Base-by-base conservation (phyloP, 257 asterid genomes). In the Sherardia arvensis region DNA sequence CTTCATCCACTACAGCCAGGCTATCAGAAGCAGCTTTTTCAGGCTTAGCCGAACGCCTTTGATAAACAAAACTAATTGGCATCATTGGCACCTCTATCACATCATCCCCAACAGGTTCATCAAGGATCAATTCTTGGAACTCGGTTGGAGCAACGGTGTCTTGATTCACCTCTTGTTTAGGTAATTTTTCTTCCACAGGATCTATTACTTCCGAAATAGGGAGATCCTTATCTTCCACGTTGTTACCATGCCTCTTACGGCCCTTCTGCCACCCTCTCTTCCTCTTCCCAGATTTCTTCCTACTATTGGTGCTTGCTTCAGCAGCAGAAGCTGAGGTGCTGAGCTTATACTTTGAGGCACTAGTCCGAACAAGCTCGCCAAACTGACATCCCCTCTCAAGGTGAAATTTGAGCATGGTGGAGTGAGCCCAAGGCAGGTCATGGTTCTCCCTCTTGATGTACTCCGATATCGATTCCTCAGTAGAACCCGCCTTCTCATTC, bases 381-480 rank as follows among this genome's bases (percentile, higher is more conserved):
- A 26, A 65, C 55, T 69, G 76, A 66, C 79, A 79, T 62, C 81
- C 86, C 64, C 61, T 59, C 45, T 36, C 26, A 45, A 86, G 73
- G 48, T 86, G 88, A 75, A 76, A 78, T 45, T 73, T 72, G 48
- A 86, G 74, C 28, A 83, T 21, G 26, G 82, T 59, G 56, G 43
- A 36, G 62, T 86, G 94, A 65, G 78, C 72, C 79, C 77, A 80
- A n/a, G 87, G 88, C 74, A 86, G 67, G 64, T 79, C 79, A 22
- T 71, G 29, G 48, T 76, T 36, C 49, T 74, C 77, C 62, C 54
- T 34, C 63, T 55, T 23, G 29, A 87, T 85, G 32, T 75, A 77
- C 17, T 74, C 14, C 34, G 94, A 83, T 64, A 87, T 83, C 17
- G 85, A 69, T 71, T 77, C 87, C 65, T 78, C 81, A 3, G 66